A percentile compares a stretch with the other conserved stretches of the same genome.
Conservation (phyloP, 495 filamentous ascomycete species). For the Penicillium cosmopolitanum region DNA sequence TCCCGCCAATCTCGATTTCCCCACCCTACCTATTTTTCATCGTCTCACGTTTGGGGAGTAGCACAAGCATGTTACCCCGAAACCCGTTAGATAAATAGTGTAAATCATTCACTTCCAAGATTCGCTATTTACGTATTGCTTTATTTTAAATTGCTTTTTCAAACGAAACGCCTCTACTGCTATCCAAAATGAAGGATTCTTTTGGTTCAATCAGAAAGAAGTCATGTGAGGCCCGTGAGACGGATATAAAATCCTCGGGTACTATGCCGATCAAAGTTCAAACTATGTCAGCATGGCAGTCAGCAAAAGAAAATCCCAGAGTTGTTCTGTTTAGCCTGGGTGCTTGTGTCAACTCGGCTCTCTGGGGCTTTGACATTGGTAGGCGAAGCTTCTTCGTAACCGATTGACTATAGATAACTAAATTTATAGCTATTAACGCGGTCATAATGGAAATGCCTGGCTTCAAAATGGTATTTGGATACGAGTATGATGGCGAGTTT, state of each 20-base stretch:
- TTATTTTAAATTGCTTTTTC: neutral
- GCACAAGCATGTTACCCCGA: neutral
- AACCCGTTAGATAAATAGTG: neutral
- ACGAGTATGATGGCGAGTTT: constrained; percentile 11
- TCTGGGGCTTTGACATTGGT: constrained; percentile 20
- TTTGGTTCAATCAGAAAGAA: no score
- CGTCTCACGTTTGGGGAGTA: neutral
- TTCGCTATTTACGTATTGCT: neutral
- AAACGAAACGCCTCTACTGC: neutral
- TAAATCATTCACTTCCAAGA: neutral
- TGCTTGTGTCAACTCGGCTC: constrained; percentile 13
- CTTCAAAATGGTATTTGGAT: constrained; percentile 17
- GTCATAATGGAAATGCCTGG: constrained; percentile 10
- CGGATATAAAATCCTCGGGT: no score
- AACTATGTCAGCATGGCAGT: constrained; percentile 6
- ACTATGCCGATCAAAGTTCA: neutral
- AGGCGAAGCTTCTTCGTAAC: neutral
- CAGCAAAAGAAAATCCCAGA: constrained; percentile 14
- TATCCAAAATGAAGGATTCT: neutral
- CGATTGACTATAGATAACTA: no score
- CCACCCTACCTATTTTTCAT: neutral
- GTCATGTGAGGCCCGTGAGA: no score
- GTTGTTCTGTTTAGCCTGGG: constrained; percentile 11
- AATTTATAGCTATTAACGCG: constrained; percentile 9
- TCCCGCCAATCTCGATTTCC: neutral